A percentile compares a stretch with the other conserved stretches of the same genome.
Conservation (phyloP, 441 rosid genomes). For the Populus hybrid region DNA sequence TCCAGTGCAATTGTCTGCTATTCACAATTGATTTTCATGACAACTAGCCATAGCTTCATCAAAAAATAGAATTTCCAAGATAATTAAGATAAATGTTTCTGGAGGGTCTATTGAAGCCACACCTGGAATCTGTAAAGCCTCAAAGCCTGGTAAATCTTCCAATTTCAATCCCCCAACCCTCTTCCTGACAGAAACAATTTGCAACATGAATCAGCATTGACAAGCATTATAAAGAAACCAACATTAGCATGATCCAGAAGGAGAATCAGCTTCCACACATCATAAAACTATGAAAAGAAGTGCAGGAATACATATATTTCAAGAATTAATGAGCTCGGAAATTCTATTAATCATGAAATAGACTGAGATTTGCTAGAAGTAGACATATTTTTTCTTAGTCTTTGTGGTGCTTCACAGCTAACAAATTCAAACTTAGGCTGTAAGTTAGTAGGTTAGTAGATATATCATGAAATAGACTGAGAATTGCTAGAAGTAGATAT, state of each 20-base stretch:
- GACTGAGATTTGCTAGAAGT: no score
- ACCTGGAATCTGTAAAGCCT: constrained; percentile 87
- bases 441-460: not conserved
- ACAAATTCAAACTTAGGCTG: no score
- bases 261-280: constrained; percentile 1
- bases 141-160: constrained; percentile 23
- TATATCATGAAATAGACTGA: not conserved
- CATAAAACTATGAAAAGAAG: not conserved
- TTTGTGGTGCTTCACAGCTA: no score
- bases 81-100: not conserved
- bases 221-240: not conserved
- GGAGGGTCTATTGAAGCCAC: constrained; percentile 15
- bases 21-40: constrained; percentile 1
- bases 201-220: constrained; percentile 15
- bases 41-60: constrained; percentile 3
- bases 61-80: not conserved
- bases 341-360: not conserved
- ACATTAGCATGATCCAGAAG: not conserved
- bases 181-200: constrained; percentile 50
- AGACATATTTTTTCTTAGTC: no score
- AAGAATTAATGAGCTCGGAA: not conserved
- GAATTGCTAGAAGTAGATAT: not conserved
- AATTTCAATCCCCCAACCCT: constrained; percentile 89
- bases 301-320: not conserved
- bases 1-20: not conserved